Evolutionary conservation across 2,329 filamentous ascomycete species (phyloP), one percentile per base, ranked within the genome.

Genomic region (Colletotrichum tropicale): DNA sequence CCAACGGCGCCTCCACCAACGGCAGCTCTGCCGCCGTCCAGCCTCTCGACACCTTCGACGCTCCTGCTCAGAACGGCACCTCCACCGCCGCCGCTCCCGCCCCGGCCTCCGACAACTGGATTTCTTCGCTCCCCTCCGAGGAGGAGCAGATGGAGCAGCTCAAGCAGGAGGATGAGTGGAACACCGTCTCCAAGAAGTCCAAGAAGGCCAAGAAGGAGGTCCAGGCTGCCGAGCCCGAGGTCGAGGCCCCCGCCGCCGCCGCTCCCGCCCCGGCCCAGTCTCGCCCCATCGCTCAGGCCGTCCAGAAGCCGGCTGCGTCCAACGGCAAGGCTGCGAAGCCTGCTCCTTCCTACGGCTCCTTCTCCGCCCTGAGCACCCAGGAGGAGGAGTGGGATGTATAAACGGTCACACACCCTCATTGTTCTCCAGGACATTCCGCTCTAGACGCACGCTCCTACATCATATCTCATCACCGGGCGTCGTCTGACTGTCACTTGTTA

Each of bases 101-200:
- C 26, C 82, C 85, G 77, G 81, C 83, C 26, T 61, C 74, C 38
- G 85, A 86, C 56, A 86, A 83, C 76, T 91, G 89, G 89, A 85
- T 88, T 32, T 85, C 88, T 7, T 85, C 87, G 12, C 84, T 91
- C 2, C 90, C 90, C 5, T 92, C 91, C 0, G 91, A 93, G 82
- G 91, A 93, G 82, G 89, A 92, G 83, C 91, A 93, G 84, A 85
- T 92, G 78, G 87, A 92, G 84, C 85, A 89, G 81, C 86, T 91
- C 71, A 88, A 88, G 79, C 85, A 85, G 24, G 86, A 89, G 32
- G 87, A 89, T 64, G 88, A 91, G 78, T 93, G 92, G 91, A 91
- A 86, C 82, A 91, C 91, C 36, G 92, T 93, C 66, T 85, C 85
- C 77, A 83, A 83, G 26, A 88, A 87, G 81, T 83, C 82, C 66